Percentiles rank a stretch among this genome's conserved stretches.
Evolutionary conservation across 768 basidiomycete species (phyloP).

Genomic region (Mycena leptocephala): DNA sequence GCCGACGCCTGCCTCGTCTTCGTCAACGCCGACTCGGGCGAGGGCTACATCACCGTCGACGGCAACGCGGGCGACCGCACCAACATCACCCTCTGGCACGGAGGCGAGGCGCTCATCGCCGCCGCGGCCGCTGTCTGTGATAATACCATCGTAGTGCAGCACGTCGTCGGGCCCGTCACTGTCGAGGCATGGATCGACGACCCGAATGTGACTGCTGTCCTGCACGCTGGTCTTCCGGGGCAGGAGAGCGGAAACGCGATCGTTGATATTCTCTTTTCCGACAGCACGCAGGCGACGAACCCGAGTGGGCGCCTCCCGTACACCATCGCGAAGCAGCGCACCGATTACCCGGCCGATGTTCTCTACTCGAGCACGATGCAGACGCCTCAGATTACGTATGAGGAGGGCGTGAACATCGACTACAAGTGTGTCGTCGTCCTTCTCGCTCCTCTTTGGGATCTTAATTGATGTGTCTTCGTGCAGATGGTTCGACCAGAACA

Average conservation of each 20-base stretch:
- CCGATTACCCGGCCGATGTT: slow-evolving; percentile 61
- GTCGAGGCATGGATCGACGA: slow-evolving; percentile 76
- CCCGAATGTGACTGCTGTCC: slow-evolving; percentile 65
- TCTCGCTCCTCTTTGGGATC: too few relatives aligned
- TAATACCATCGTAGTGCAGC: slow-evolving; percentile 76
- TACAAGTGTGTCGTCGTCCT: slow-evolving; percentile 45
- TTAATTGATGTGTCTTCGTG: slow-evolving; percentile 33
- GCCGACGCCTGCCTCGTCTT: slow-evolving; percentile 33
- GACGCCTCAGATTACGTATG: too few relatives aligned
- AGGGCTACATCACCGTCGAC: slow-evolving; percentile 57
- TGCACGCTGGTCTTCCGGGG: slow-evolving; percentile 64
- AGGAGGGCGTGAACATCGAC: slow-evolving; percentile 38
- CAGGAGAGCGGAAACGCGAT: slow-evolving; percentile 74
- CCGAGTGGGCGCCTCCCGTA: slow-evolving; percentile 67
- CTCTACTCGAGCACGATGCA: background rate
- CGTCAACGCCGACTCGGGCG: too few relatives aligned
- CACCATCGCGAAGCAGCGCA: slow-evolving; percentile 67
- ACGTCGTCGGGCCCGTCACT: slow-evolving; percentile 71
- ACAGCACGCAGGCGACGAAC: slow-evolving; percentile 47
- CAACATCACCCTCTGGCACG: slow-evolving; percentile 59
- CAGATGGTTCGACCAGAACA: slow-evolving; percentile 50
- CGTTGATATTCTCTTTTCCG: slow-evolving; percentile 64
- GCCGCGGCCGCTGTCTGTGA: slow-evolving; percentile 64
- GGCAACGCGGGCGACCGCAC: slow-evolving; percentile 36
- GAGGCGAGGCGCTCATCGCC: slow-evolving; percentile 57